These are phyloP conservation scores for Aschersonia sp. DNA, from an alignment of 2,329 filamentous ascomycete genomes.

Conservation along the genomic window DNA sequence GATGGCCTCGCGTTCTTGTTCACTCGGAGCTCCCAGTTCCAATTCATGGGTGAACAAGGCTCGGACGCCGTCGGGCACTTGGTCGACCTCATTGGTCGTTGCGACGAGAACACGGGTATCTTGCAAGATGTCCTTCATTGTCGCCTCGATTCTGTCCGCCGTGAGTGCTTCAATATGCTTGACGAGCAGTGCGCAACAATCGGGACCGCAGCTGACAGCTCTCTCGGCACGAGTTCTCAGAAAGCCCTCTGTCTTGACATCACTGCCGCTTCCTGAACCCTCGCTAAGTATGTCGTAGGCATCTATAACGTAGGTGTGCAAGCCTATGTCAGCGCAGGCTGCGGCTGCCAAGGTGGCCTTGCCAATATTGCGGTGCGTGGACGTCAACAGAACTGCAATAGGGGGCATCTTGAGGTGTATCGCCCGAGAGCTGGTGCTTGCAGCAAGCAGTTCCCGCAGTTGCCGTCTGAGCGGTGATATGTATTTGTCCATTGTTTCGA, in stretches of 20 bases:
- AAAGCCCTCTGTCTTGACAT: slow-evolving; percentile 89
- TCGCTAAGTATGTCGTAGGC: slow-evolving; percentile 93
- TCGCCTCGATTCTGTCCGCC: slow-evolving; percentile 76
- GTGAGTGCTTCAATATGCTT: slow-evolving; percentile 83
- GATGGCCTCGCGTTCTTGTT: slow-evolving; percentile 81
- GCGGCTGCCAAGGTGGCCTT: slow-evolving; percentile 67
- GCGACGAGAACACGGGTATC: slow-evolving; percentile 75
- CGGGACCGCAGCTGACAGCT: slow-evolving; percentile 74
- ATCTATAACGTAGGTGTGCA: slow-evolving; percentile 81
- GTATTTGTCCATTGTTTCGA: slow-evolving; percentile 33
- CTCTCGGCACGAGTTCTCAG: slow-evolving; percentile 77
- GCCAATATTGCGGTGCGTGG: slow-evolving; percentile 85
- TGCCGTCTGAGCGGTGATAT: slow-evolving; percentile 51
- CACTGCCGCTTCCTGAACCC: slow-evolving; percentile 63
- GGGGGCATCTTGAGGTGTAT: slow-evolving; percentile 80
- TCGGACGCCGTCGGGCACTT: slow-evolving; percentile 79
- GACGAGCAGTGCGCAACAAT: slow-evolving; percentile 73
- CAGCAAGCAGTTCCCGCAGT: slow-evolving; percentile 71
- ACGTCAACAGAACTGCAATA: slow-evolving; percentile 75
- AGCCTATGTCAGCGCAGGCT: slow-evolving; percentile 76
- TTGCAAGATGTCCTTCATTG: slow-evolving; percentile 71
- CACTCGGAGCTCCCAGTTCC: slow-evolving; percentile 85
- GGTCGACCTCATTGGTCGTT: slow-evolving; percentile 90
- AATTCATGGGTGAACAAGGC: slow-evolving; percentile 92
- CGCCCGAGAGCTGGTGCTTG: slow-evolving; percentile 76